Evolutionary conservation across 208 protist species (phyloP).

Genomic region (Leishmania guyanensis): DNA sequence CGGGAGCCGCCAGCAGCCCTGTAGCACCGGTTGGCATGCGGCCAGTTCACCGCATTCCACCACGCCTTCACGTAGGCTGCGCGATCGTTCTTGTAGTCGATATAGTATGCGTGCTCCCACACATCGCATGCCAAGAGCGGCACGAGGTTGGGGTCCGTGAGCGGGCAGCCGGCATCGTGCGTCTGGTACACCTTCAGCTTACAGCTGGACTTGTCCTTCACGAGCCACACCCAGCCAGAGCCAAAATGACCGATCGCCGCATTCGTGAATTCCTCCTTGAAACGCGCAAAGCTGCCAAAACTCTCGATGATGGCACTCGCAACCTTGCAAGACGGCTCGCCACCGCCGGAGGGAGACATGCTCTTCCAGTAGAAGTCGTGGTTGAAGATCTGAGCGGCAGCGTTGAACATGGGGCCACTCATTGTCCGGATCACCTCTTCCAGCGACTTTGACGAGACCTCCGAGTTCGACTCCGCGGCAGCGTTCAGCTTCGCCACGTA

Average conservation of each 20-base stretch:
- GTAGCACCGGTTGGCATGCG: slow-evolving; percentile 25
- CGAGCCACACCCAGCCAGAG: slow-evolving; percentile 95
- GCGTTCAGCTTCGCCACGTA: slow-evolving; percentile 93
- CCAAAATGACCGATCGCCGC: slow-evolving; percentile 91
- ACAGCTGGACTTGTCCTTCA: slow-evolving; percentile 78
- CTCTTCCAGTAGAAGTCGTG: slow-evolving; percentile 95
- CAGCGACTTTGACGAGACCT: slow-evolving; percentile 68
- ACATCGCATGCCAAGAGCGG: slow-evolving; percentile 93
- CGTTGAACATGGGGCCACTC: slow-evolving; percentile 91
- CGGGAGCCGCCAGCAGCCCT: slow-evolving; percentile 7
- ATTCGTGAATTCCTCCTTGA: slow-evolving; percentile 93
- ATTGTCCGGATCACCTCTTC: slow-evolving; percentile 83
- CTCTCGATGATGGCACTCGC: slow-evolving; percentile 68
- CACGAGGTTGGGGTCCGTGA: slow-evolving; percentile 64
- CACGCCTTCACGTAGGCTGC: slow-evolving; percentile 89
- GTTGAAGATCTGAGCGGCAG: slow-evolving; percentile 94
- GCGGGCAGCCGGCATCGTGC: slow-evolving; percentile 82
- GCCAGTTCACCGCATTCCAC: slow-evolving; percentile 75
- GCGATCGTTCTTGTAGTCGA: slow-evolving; percentile 94
- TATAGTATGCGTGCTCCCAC: slow-evolving; percentile 97
- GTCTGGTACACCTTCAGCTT: slow-evolving; percentile 86
- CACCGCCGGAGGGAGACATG: slow-evolving; percentile 67
- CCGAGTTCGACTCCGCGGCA: slow-evolving; percentile 61
- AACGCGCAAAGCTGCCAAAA: slow-evolving; percentile 89
- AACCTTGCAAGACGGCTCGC: slow-evolving; percentile 65